Evolutionary conservation across 352 stramenopile species (phyloP), one percentile per base, ranked within the genome.

Genomic region (Phytopythium helicoides): DNA sequence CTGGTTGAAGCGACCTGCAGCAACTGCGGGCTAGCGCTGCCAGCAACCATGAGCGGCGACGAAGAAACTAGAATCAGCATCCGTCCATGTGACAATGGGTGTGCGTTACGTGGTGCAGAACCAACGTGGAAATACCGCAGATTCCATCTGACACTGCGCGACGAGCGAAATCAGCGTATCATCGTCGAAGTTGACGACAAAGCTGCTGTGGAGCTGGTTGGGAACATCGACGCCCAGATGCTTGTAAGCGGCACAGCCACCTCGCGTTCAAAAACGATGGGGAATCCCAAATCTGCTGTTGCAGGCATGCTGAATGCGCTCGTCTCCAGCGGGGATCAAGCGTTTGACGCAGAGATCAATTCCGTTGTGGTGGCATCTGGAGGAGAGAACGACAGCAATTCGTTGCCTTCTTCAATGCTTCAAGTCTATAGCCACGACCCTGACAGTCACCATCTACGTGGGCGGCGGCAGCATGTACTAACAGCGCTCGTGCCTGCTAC

Each of bases 1-100:
- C 56, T 90, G 19, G 70, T 66, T 0, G 79, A 87, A 50, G 44
- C 59, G 36, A 78, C 69, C 35, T 90, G 79, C 44, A 62, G 57
- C 25, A 54, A 64, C 9, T 90, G 79, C 36, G 39, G 66, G 23
- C 58, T 67, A 14, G 26, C 60, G n/a, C 51, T 90, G 26, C 10
- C 42, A 26, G 10, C 25, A 26, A 25, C n/a, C 6, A 8, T 7
- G 2, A 31, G 25, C 28, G 28, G n/a, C 8, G 42, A 37, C 6
- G 6, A 3, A 10, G 42, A 18, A 23, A 22, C 18, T 28, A 9
- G 25, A 11, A 19, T 39, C 8, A 18, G 45, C 7, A 21, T 52
- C 18, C 11, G 12, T 16, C 18, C 18, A 21, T 90, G 79, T 37
- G 31, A 33, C 31, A 80, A 73, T 42, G 57, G 46, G 11, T 83